Evolutionary conservation across 1,284 basidiomycete species (phyloP), one percentile per base, ranked within the genome.

Genomic region (Cryptococcus neoformans): DNA sequence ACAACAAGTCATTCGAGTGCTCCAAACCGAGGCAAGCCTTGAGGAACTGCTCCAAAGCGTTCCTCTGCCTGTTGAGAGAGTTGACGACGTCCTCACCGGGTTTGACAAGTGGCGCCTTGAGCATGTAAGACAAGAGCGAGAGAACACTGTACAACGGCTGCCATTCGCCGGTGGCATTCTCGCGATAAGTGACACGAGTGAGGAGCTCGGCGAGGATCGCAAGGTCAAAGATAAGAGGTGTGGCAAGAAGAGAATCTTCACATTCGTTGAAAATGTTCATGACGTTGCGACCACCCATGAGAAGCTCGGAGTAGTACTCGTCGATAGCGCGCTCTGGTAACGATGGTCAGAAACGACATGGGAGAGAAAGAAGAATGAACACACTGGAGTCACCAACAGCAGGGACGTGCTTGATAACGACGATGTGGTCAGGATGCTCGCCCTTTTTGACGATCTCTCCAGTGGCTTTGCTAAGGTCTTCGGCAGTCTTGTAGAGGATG

Each of bases 51-150:
- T 97, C 95, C 62, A 97, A 85, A 17, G 91, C 95, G 62, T 92
- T 90, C 73, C 93, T 86, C 83, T 99, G 95, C 76, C 94, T 85
- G 80, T 87, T 89, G 66, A 98, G 84, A 70, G 87, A 89, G 86
- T 99, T 99, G 79, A 98, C 89, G 65, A 97, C 92, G 69, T 92
- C 90, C 47, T 88, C 88, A 62, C 83, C 94, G 62, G 92, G 93
- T 84, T 98, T 98, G 81, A 96, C 93, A 67, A 97, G 84, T 35
- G 95, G 93, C 0, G 95, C 94, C 84, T 97, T 95, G 80, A 95
- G 87, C 92, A 95, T 95, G 83, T 93, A 96, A 53, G 87, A 89
- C 55, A 96, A 82, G 61, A 96, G 83, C 48, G 90, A 94, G 50
- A 96, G 82, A 54, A 96, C 89, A 10, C 87, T 84, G 83, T 96